Conservation (phyloP, 768 basidiomycete species). For the Boletus tomentosulus region DNA sequence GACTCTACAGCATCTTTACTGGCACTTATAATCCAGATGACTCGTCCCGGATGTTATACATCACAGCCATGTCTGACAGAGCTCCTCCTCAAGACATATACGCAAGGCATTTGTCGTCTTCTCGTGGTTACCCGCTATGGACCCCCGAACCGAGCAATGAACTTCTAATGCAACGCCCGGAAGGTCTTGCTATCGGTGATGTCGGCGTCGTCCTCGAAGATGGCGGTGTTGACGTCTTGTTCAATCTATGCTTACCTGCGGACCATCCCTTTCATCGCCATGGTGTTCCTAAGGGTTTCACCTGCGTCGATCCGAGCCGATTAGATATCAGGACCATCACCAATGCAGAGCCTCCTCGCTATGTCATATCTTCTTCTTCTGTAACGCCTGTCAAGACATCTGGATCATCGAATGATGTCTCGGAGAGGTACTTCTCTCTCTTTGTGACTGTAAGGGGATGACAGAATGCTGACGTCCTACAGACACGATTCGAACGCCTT, state of each 20-base stretch:
- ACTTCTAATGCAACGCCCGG: conserved; percentile 20
- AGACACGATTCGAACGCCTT: not conserved
- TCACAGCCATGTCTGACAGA: no score
- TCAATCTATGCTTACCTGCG: conserved; percentile 26
- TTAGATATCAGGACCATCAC: conserved; percentile 5
- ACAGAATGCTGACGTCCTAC: not conserved
- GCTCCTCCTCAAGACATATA: not conserved
- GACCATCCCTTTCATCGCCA: conserved; percentile 19
- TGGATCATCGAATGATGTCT: not conserved
- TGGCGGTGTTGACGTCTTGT: conserved; percentile 33
- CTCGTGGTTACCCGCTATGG: conserved; percentile 14
- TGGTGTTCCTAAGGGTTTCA: conserved; percentile 26
- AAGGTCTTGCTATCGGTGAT: conserved; percentile 33
- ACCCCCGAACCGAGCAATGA: conserved; percentile 14
- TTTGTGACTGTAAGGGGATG: no score
- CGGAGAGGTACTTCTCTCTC: not conserved
- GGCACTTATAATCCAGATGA: no score
- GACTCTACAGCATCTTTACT: no score
- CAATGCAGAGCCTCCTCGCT: not conserved
- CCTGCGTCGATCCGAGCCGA: conserved; percentile 8
- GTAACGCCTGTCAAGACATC: not conserved
- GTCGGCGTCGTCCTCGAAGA: conserved; percentile 26
- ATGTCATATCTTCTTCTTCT: conserved; percentile 6
- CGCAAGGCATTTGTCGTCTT: not conserved
- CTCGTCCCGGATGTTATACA: no score